Conservation (phyloP, 768 basidiomycete species). For the Russula abietina region DNA sequence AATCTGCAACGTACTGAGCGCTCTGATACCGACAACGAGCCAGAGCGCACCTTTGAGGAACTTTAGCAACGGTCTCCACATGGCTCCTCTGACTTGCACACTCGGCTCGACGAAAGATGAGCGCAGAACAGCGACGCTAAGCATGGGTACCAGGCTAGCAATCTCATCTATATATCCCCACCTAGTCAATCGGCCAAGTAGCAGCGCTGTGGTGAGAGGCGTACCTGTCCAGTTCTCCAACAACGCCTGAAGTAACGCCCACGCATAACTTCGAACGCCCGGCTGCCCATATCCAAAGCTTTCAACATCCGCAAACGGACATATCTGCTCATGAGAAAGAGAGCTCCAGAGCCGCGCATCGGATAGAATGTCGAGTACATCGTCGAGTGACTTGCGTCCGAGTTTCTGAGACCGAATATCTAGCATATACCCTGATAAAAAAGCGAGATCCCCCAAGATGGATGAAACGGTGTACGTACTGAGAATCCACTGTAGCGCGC, state of each 20-base stretch:
- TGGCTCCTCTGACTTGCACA: conserved; percentile 51
- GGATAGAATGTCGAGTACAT: conserved; percentile 37
- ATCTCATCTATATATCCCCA: conserved; percentile 27
- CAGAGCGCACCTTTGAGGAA: conserved; percentile 60
- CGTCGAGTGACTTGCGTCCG: conserved; percentile 25
- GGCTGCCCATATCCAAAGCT: conserved; percentile 63
- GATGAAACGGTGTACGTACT: conserved; percentile 37
- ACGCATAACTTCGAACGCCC: conserved; percentile 63
- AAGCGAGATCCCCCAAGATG: background rate
- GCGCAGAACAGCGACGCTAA: conserved; percentile 57
- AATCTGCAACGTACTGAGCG: conserved; percentile 38
- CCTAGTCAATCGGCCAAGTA: background rate
- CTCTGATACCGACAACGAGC: background rate
- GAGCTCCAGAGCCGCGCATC: conserved; percentile 58
- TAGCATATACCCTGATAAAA: background rate
- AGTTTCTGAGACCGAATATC: conserved; percentile 15
- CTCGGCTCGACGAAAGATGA: conserved; percentile 72
- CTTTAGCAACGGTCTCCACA: conserved; percentile 66
- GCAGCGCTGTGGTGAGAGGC: background rate
- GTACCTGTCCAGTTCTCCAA: conserved; percentile 44
- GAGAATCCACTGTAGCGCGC: conserved; percentile 56
- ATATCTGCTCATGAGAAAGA: conserved; percentile 40
- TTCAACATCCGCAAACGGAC: conserved; percentile 40
- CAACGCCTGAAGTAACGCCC: conserved; percentile 48
- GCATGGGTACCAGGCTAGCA: conserved; percentile 36